phyloP scores from a whole-genome alignment of 1,284 basidiomycete genomes.

The Moesziomyces sp. region DNA sequence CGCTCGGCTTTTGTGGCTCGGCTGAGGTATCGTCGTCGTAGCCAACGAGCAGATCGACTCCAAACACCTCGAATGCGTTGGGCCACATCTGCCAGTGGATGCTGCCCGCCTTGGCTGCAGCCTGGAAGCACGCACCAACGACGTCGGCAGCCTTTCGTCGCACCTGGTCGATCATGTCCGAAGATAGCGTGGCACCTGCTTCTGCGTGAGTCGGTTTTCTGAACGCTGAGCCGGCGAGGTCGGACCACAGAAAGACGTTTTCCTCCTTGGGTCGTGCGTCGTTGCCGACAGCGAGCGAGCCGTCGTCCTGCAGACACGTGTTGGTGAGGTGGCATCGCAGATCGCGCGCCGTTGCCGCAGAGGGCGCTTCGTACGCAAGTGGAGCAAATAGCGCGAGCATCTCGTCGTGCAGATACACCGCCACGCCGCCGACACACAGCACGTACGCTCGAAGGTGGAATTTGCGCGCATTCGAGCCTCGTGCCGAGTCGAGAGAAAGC shows the following conservation, averaged over 20 bases:
- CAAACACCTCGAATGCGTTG: constrained; percentile 95
- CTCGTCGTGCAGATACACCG: constrained; percentile 76
- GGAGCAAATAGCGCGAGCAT: constrained; percentile 84
- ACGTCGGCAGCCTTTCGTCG: constrained; percentile 61
- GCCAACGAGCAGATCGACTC: constrained; percentile 87
- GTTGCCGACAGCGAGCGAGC: constrained; percentile 45
- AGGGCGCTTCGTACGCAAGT: constrained; percentile 37
- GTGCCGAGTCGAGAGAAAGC: constrained; percentile 7
- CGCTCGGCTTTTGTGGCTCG: neutral
- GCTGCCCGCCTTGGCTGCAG: constrained; percentile 79
- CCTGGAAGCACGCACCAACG: constrained; percentile 84
- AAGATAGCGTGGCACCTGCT: constrained; percentile 63
- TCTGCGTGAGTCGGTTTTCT: constrained; percentile 42
- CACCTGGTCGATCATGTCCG: constrained; percentile 69
- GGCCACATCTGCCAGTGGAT: constrained; percentile 87
- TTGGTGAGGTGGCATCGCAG: constrained; percentile 90
- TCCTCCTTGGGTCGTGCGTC: constrained; percentile 47
- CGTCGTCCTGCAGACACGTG: constrained; percentile 81
- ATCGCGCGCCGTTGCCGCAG: constrained; percentile 69
- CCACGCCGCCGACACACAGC: constrained; percentile 74
- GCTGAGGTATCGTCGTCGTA: constrained; percentile 50
- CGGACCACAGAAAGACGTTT: constrained; percentile 53
- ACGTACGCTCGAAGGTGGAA: constrained; percentile 96
- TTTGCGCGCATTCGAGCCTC: constrained; percentile 63
- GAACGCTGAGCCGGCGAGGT: constrained; percentile 67